phyloP scores from a whole-genome alignment of 495 filamentous ascomycete genomes.

The Lophiostoma macrostomum region DNA sequence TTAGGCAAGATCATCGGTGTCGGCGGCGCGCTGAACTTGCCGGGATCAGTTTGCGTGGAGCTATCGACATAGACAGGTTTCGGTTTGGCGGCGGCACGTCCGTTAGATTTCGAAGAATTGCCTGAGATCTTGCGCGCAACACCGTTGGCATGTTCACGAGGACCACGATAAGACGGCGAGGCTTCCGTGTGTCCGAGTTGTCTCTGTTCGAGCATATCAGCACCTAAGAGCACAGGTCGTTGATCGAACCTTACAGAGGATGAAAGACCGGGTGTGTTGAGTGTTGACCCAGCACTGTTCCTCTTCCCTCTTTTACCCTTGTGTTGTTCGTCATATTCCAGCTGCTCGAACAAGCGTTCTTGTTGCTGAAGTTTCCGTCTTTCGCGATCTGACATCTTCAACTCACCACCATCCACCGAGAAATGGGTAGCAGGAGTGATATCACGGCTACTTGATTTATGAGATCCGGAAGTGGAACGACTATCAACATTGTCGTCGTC shows the following conservation, averaged over 20 bases:
- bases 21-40: neutral
- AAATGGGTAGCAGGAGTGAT: constrained; percentile 64
- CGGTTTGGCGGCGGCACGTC: constrained; percentile 3
- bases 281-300: constrained; percentile 54
- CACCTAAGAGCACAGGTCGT: constrained; percentile 3
- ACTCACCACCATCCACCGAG: constrained; percentile 53
- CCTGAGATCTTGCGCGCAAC: constrained; percentile 26
- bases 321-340: constrained; percentile 58
- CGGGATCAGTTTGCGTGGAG: constrained; percentile 31
- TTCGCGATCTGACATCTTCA: constrained; percentile 78
- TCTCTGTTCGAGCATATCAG: constrained; percentile 31
- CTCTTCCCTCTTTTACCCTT: constrained; percentile 60
- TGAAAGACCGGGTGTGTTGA: constrained; percentile 39
- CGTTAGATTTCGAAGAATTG: constrained; percentile 17
- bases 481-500: constrained; percentile 58
- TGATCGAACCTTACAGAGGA: constrained; percentile 32
- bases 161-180: constrained; percentile 20
- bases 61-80: constrained; percentile 29
- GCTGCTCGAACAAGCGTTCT: constrained; percentile 68
- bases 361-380: constrained; percentile 81
- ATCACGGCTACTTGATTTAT: constrained; percentile 76
- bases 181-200: constrained; percentile 35
- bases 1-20: neutral
- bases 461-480: constrained; percentile 70
- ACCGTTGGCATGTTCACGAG: constrained; percentile 19